Percentiles rank a stretch among this genome's conserved stretches.
Conservation (phyloP, 2,329 filamentous ascomycete species). For the Microsporum canis region DNA sequence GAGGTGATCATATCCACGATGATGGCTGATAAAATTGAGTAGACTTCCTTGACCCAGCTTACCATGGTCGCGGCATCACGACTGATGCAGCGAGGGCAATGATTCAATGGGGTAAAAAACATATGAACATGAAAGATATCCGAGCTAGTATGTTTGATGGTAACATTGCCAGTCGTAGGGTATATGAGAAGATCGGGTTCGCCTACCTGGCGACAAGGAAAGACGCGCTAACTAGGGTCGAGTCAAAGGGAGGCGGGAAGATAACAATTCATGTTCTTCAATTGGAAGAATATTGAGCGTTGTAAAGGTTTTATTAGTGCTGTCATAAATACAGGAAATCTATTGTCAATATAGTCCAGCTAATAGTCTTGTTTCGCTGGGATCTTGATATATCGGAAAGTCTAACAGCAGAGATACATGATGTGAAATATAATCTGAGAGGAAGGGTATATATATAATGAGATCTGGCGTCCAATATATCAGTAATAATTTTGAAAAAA, state of each 20-base stretch:
- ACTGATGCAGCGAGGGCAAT: background rate
- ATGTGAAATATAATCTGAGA: background rate
- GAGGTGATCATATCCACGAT: background rate
- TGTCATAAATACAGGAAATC: background rate
- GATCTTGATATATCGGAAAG: background rate
- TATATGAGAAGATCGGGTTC: slow-evolving; percentile 11
- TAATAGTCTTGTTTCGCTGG: background rate
- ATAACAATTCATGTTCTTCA: slow-evolving; percentile 3
- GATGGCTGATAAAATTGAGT: background rate
- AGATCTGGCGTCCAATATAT: background rate
- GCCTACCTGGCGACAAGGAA: background rate
- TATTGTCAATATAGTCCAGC: background rate
- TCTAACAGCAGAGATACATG: background rate
- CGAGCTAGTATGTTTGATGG: background rate
- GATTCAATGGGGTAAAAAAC: slow-evolving; percentile 7
- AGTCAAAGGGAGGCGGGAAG: slow-evolving; percentile 8
- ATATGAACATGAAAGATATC: slow-evolving; percentile 9
- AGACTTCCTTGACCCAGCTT: slow-evolving; percentile 9
- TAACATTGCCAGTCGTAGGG: slow-evolving; percentile 10
- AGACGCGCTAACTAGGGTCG: slow-evolving; percentile 1
- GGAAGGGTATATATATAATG: background rate
- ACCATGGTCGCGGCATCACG: slow-evolving; percentile 12
- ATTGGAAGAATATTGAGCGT: background rate
- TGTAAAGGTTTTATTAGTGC: background rate
- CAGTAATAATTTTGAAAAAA: background rate